phyloP scores from a whole-genome alignment of 2,329 filamentous ascomycete species.

The Arthrobotrys conoides region DNA sequence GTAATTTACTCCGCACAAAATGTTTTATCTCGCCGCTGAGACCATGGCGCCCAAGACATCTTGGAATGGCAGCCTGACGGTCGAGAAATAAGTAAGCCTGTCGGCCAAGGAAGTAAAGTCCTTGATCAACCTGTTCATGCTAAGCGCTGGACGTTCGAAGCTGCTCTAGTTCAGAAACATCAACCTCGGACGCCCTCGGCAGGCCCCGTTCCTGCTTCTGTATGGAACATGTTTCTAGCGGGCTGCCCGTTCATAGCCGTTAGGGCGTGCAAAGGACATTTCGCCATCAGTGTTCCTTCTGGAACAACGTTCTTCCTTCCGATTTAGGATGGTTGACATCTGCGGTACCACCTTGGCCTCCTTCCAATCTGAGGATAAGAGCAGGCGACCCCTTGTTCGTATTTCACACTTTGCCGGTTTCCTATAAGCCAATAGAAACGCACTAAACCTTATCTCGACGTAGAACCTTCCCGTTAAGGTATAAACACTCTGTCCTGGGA shows the following conservation, averaged over 20 bases:
- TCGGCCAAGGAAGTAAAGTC: conserved; percentile 34
- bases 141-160: conserved; percentile 15
- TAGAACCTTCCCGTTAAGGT: conserved; percentile 51
- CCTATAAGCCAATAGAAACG: conserved; percentile 25
- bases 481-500: conserved; percentile 37
- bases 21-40: conserved; percentile 26
- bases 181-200: conserved; percentile 30
- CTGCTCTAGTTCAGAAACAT: not conserved
- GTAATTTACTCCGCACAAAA: conserved; percentile 15
- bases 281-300: conserved; percentile 38
- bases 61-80: conserved; percentile 45
- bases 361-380: conserved; percentile 43
- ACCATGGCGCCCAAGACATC: conserved; percentile 38
- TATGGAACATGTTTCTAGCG: conserved; percentile 7
- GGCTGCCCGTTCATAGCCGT: conserved; percentile 48
- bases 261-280: conserved; percentile 5
- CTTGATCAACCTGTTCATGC: conserved; percentile 44
- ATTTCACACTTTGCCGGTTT: conserved; percentile 31
- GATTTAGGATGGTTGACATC: conserved; percentile 59
- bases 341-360: conserved; percentile 42
- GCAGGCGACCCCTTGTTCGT: conserved; percentile 27
- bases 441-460: conserved; percentile 51
- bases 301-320: conserved; percentile 52
- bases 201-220: conserved; percentile 16
- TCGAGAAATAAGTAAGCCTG: conserved; percentile 10